These are phyloP conservation scores for Naganishia liquefaciens DNA, from an alignment of 1,284 basidiomycete species.

Conservation along the genomic window DNA sequence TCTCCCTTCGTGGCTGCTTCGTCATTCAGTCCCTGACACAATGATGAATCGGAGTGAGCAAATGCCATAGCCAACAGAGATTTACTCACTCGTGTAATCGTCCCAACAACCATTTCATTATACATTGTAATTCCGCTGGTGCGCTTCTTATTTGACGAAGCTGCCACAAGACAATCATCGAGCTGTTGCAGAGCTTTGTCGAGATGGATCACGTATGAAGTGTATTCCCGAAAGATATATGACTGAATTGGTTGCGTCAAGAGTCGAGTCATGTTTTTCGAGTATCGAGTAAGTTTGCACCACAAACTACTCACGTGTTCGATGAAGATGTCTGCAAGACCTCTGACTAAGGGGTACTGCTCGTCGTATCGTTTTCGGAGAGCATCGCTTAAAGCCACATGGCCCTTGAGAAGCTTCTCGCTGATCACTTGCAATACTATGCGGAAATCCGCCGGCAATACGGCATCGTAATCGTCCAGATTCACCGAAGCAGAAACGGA, in stretches of 20 bases:
- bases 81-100: slow-evolving; percentile 13
- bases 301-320: slow-evolving; percentile 69
- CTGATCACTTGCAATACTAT: slow-evolving; percentile 82
- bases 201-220: slow-evolving; percentile 84
- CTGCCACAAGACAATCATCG: slow-evolving; percentile 69
- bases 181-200: slow-evolving; percentile 85
- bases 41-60: slow-evolving; percentile 36
- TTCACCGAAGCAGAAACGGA: background rate
- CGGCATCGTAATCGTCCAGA: slow-evolving; percentile 52
- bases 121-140: slow-evolving; percentile 62
- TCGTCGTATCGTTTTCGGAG: slow-evolving; percentile 85
- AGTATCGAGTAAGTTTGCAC: no score
- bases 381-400: slow-evolving; percentile 75
- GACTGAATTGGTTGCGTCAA: slow-evolving; percentile 61
- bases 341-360: slow-evolving; percentile 86
- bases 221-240: slow-evolving; percentile 86
- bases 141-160: slow-evolving; percentile 70
- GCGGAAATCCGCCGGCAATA: slow-evolving; percentile 79
- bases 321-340: slow-evolving; percentile 88
- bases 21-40: slow-evolving; percentile 66
- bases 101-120: background rate
- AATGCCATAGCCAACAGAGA: background rate
- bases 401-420: slow-evolving; percentile 79
- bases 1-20: slow-evolving; percentile 81
- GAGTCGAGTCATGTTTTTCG: no score